These are phyloP conservation scores for Salix exigua DNA, from an alignment of 345 rosid species.

Conservation along the genomic window DNA sequence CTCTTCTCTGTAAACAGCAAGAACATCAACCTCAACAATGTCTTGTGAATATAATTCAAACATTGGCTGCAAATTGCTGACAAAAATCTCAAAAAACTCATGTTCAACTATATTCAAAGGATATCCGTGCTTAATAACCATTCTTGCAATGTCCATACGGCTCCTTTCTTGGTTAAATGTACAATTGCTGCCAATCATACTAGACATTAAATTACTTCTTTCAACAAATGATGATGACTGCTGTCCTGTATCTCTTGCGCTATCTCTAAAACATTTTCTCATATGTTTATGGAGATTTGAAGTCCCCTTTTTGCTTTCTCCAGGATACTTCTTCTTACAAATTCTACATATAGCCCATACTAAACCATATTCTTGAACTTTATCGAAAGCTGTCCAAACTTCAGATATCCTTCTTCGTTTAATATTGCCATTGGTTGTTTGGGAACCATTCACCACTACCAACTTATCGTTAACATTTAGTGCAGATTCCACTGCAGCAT, in stretches of 20 bases:
- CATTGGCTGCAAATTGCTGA: too few relatives aligned
- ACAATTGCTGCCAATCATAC: not conserved
- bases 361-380: not conserved
- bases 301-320: not conserved
- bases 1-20: too few relatives aligned
- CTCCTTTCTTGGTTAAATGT: not conserved
- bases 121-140: too few relatives aligned
- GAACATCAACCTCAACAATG: too few relatives aligned
- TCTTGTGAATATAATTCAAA: too few relatives aligned
- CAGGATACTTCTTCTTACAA: not conserved
- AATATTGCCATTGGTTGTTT: not conserved
- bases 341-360: not conserved
- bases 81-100: too few relatives aligned
- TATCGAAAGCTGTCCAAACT: not conserved
- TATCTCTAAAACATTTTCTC: not conserved
- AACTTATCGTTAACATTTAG: not conserved
- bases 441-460: not conserved
- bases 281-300: not conserved
- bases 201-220: too few relatives aligned
- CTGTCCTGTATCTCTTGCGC: not conserved
- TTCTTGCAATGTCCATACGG: too few relatives aligned
- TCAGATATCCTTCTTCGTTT: not conserved
- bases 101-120: too few relatives aligned
- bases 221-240: not conserved
- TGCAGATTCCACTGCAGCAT: not conserved